Conservation (phyloP, 768 basidiomycete species). For the Myochromella boudieri region DNA sequence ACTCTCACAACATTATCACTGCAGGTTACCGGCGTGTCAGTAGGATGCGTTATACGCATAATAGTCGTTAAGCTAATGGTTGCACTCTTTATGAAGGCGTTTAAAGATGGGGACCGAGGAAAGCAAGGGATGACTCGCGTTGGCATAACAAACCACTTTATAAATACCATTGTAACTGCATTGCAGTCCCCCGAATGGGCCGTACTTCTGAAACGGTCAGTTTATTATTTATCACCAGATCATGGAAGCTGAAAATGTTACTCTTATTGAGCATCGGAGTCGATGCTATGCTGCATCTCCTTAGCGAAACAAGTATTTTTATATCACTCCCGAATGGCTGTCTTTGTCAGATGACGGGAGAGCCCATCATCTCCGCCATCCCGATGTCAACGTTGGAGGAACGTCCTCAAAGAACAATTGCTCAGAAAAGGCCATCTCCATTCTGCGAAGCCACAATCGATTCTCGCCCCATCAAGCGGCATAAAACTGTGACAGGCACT, state of each 20-base stretch:
- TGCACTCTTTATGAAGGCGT: slow-evolving; percentile 23
- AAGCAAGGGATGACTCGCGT: slow-evolving; percentile 37
- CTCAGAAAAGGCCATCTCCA: slow-evolving; percentile 17
- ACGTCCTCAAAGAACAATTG: too few relatives aligned
- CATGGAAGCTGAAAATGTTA: not conserved
- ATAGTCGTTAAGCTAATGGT: not conserved
- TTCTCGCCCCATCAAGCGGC: slow-evolving; percentile 28
- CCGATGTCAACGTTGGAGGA: too few relatives aligned
- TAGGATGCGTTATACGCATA: not conserved
- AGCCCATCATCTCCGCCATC: slow-evolving; percentile 53
- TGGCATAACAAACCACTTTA: slow-evolving; percentile 56
- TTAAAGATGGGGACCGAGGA: slow-evolving; percentile 34
- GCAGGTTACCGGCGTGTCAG: slow-evolving; percentile 63
- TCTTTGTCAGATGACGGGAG: slow-evolving; percentile 80
- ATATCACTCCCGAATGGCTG: slow-evolving; percentile 80
- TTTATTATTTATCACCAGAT: not conserved
- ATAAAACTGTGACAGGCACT: slow-evolving; percentile 16
- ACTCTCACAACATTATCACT: slow-evolving; percentile 59
- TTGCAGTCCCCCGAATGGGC: slow-evolving; percentile 71
- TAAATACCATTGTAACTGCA: slow-evolving; percentile 75
- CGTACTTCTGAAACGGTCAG: slow-evolving; percentile 57
- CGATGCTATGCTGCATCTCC: slow-evolving; percentile 73
- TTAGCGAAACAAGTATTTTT: slow-evolving; percentile 76
- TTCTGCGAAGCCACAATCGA: slow-evolving; percentile 9
- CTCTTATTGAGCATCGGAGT: slow-evolving; percentile 67